phyloP scores from a whole-genome alignment of 2,329 filamentous ascomycete species.

The Aspergillus eucalypticola region DNA sequence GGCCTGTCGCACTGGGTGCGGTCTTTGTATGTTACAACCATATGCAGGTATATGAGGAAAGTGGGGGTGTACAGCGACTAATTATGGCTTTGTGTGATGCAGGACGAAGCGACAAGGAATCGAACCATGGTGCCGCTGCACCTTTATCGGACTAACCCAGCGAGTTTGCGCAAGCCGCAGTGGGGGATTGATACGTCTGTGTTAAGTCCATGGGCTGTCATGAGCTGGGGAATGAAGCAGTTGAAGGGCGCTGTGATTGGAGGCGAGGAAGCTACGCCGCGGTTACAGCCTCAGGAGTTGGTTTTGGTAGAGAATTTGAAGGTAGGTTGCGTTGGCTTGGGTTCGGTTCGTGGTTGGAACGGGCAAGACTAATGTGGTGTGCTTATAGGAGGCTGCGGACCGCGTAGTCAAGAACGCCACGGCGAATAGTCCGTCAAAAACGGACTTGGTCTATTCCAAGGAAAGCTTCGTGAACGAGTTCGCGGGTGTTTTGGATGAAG shows the following conservation, averaged over 20 bases:
- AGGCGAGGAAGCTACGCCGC: slow-evolving; percentile 33
- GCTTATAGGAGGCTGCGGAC: slow-evolving; percentile 53
- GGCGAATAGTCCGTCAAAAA: slow-evolving; percentile 50
- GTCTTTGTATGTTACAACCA: slow-evolving; percentile 58
- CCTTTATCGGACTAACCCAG: slow-evolving; percentile 65
- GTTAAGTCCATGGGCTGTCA: slow-evolving; percentile 66
- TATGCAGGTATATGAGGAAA: not conserved
- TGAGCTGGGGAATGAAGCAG: slow-evolving; percentile 74
- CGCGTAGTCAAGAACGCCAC: slow-evolving; percentile 52
- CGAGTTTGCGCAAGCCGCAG: slow-evolving; percentile 70
- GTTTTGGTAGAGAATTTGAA: slow-evolving; percentile 60
- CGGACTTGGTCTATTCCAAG: slow-evolving; percentile 69
- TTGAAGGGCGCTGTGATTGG: slow-evolving; percentile 60
- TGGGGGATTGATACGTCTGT: slow-evolving; percentile 56
- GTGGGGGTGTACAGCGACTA: not conserved
- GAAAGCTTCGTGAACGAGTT: slow-evolving; percentile 64
- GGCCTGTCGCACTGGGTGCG: slow-evolving; percentile 75
- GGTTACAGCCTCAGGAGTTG: slow-evolving; percentile 44
- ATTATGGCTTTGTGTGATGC: not conserved
- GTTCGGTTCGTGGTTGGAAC: not conserved
- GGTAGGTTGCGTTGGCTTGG: slow-evolving; percentile 34
- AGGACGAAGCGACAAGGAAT: slow-evolving; percentile 68
- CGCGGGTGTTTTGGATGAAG: slow-evolving; percentile 52
- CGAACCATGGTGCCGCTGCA: slow-evolving; percentile 69
- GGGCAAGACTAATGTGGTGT: slow-evolving; percentile 22